Conservation (phyloP, 2,329 filamentous ascomycete genomes). For the Neofusicoccum umdonicola region DNA sequence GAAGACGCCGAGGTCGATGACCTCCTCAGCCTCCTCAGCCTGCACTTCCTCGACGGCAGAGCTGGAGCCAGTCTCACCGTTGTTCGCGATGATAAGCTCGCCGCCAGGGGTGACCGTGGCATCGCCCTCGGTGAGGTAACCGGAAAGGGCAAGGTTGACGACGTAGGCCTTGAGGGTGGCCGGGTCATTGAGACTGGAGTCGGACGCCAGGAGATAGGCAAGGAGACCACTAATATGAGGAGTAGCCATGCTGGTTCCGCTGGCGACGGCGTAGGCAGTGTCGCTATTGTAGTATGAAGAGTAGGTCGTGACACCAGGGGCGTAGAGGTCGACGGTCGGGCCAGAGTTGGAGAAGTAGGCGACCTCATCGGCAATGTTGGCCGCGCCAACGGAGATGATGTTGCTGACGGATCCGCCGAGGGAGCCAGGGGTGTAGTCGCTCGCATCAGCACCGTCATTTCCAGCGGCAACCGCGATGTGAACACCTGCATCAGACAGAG, state of each 20-base stretch:
- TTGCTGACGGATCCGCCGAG: slow-evolving; percentile 28
- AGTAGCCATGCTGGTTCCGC: slow-evolving; percentile 61
- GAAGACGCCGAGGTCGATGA: slow-evolving; percentile 10
- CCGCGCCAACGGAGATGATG: slow-evolving; percentile 41
- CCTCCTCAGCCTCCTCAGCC: neutral
- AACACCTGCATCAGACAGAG: slow-evolving; percentile 7
- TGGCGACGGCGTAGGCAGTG: slow-evolving; percentile 43
- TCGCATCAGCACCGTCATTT: slow-evolving; percentile 31
- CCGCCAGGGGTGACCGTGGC: slow-evolving; percentile 1
- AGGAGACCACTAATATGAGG: slow-evolving; percentile 65
- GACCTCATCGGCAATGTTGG: slow-evolving; percentile 29
- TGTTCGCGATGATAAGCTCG: slow-evolving; percentile 10
- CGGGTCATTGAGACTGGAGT: slow-evolving; percentile 24
- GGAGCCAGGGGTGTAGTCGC: slow-evolving; percentile 31
- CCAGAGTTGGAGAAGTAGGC: slow-evolving; percentile 39
- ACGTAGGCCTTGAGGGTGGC: slow-evolving; percentile 8
- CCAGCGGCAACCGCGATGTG: slow-evolving; percentile 31
- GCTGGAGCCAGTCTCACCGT: slow-evolving; percentile 4
- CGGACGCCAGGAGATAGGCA: slow-evolving; percentile 58
- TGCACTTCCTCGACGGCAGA: neutral
- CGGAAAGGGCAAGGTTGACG: neutral
- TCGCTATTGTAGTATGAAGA: slow-evolving; percentile 44
- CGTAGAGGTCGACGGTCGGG: slow-evolving; percentile 35
- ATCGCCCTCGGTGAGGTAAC: neutral
- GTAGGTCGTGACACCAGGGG: slow-evolving; percentile 36